These are phyloP conservation scores for Theileria annulata DNA, from an alignment of 169 alveolate species.

Conservation along the genomic window DNA sequence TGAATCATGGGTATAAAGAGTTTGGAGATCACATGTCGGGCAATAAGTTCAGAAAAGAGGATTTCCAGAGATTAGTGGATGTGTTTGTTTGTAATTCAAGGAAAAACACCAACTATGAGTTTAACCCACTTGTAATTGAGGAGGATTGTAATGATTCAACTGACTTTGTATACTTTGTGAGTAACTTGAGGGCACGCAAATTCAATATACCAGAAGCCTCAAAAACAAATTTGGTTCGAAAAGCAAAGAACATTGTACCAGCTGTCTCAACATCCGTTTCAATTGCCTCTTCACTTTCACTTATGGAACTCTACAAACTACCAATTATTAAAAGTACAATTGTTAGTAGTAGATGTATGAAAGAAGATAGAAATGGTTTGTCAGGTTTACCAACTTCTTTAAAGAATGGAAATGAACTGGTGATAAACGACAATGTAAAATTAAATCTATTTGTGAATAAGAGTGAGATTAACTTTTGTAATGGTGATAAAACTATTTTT, in stretches of 20 bases:
- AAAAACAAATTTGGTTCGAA: constrained; percentile 22
- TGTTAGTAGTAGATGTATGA: neutral
- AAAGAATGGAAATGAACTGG: neutral
- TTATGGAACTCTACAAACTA: constrained; percentile 45
- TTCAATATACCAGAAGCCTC: constrained; percentile 42
- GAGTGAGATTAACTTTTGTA: constrained; percentile 1
- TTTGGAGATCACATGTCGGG: neutral
- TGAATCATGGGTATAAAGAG: neutral
- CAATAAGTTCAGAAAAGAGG: neutral
- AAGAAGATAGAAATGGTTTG: neutral
- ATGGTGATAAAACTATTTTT: constrained; percentile 12
- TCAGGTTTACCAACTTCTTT: neutral
- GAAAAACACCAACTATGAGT: neutral
- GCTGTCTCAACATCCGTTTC: constrained; percentile 62
- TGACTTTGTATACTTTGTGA: constrained; percentile 27
- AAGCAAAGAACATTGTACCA: constrained; percentile 52
- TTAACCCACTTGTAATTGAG: constrained; percentile 11
- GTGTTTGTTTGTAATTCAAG: neutral
- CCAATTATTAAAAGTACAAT: constrained; percentile 12
- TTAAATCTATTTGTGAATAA: neutral
- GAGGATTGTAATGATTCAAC: constrained; percentile 29
- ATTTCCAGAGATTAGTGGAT: neutral
- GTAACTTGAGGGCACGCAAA: constrained; percentile 56
- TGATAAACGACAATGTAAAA: neutral
- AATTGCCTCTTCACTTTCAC: constrained; percentile 58